Evolutionary conservation across 768 basidiomycete species (phyloP).

Genomic region (Agaricus sinodeliciosus): DNA sequence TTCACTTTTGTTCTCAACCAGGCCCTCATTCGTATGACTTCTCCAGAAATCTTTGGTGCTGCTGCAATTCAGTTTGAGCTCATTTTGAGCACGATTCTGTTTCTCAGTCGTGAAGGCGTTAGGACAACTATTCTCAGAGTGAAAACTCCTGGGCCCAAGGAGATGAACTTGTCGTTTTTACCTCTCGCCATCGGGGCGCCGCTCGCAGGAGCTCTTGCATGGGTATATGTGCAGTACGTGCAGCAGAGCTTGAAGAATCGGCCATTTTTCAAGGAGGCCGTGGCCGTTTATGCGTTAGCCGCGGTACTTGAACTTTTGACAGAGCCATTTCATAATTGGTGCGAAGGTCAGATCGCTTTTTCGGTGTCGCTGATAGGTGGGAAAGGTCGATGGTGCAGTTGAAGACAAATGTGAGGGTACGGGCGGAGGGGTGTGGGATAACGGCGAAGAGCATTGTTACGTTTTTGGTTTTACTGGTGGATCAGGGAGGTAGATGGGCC

Average conservation of each 20-base stretch:
- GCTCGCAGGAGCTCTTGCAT: conserved; percentile 44
- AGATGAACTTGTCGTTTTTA: conserved; percentile 49
- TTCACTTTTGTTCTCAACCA: conserved; percentile 91
- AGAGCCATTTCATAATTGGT: conserved; percentile 80
- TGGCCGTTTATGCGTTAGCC: conserved; percentile 65
- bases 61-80: conserved; percentile 95
- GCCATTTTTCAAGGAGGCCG: conserved; percentile 54
- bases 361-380: not conserved
- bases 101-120: conserved; percentile 90
- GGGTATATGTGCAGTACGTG: conserved; percentile 50
- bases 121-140: conserved; percentile 78
- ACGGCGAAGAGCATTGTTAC: conserved; percentile 67
- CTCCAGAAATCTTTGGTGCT: conserved; percentile 82
- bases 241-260: conserved; percentile 51
- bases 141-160: conserved; percentile 12
- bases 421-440: conserved; percentile 83
- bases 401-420: conserved; percentile 64
- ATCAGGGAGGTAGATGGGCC: conserved; percentile 38
- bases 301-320: conserved; percentile 72
- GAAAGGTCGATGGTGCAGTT: conserved; percentile 60
- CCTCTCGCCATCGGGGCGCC: conserved; percentile 68
- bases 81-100: conserved; percentile 82
- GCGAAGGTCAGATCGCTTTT: conserved; percentile 19
- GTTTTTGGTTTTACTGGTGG: conserved; percentile 49
- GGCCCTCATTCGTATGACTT: conserved; percentile 72